Base-by-base conservation (phyloP, 2,329 filamentous ascomycete species). In the Aspergillus fijiensis region DNA sequence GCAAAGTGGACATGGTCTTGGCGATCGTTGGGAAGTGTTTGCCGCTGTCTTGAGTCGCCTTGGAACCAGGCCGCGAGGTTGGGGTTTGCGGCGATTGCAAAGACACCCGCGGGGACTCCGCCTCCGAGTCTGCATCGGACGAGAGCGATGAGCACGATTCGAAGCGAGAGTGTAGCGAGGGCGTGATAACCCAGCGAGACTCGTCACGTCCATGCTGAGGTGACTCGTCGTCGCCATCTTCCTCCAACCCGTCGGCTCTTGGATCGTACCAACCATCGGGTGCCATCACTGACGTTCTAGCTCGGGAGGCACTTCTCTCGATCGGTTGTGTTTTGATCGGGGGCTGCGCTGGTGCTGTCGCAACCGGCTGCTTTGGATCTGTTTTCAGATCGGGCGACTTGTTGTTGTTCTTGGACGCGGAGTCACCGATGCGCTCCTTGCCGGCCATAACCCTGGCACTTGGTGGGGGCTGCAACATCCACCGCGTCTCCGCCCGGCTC, bases 381-480 rank as follows among this genome's bases (percentile, higher is more conserved):
- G 19, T 58, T 59, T 50, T 57, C 57, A 48, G 63, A 62, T 51
- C 51, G 47, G 53, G 56, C 60, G 50, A 59, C 50, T 39, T 62
- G 27, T 29, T 60, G 57, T 64, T 10, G 47, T 65, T 66, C 42
- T 53, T 56, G 21, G 63, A 66, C 47, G 66, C 62, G 25, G 70
- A 67, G 10, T 63, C 54, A 52, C 62, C 65, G 33, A 69, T 69
- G 4, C 67, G 69, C 55, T 90, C 85, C 73, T 93, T 95, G 65
- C 92, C 93, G 65, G 89, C 90, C 93, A 97, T 97, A 61, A 96
- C 83, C 73, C 89, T 92, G 59, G 93, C 92, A 35, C 89, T 86
- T n/a, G 93, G 93, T 1, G 92, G 92, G 2, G 93, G 93, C 71
- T 96, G 91, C 55, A 96, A 80, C 92, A 97, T 96, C 93, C 93